A percentile compares a stretch with the other conserved stretches of the same genome.
Evolutionary conservation across 306 rosid species (phyloP).

Genomic region (Rosa lucieae): DNA sequence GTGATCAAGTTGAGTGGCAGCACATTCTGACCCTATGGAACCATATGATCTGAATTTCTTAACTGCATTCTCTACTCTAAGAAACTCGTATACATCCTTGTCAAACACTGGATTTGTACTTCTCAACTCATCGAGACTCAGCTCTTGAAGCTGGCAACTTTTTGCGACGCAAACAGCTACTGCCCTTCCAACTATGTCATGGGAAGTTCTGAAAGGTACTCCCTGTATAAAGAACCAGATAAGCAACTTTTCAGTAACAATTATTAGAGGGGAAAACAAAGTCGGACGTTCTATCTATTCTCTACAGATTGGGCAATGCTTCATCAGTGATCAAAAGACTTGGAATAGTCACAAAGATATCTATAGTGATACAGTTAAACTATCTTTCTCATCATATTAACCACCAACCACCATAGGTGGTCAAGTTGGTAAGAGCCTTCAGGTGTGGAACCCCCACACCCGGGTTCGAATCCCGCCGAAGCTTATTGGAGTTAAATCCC

Average conservation of each 20-base stretch:
- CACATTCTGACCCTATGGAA: slow-evolving; percentile 85
- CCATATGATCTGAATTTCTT: slow-evolving; percentile 86
- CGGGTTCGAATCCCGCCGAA: no score
- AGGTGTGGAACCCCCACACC: no score
- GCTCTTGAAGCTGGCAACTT: slow-evolving; percentile 64
- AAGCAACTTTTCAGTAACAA: slow-evolving; percentile 17
- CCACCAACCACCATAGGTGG: no score
- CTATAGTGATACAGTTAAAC: not conserved
- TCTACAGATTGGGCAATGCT: not conserved
- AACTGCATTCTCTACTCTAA: slow-evolving; percentile 81
- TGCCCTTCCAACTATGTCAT: slow-evolving; percentile 79
- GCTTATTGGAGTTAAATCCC: no score
- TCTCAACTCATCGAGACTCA: slow-evolving; percentile 70
- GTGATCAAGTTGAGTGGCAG: slow-evolving; percentile 58
- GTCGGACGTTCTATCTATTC: not conserved
- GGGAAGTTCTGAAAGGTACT: slow-evolving; percentile 91
- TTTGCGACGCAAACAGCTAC: slow-evolving; percentile 73
- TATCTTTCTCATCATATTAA: no score
- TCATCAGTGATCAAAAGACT: not conserved
- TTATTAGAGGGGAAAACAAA: not conserved
- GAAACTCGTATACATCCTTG: slow-evolving; percentile 74
- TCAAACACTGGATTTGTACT: slow-evolving; percentile 59
- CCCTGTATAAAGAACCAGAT: slow-evolving; percentile 50
- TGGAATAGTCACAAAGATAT: not conserved
- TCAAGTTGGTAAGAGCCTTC: no score